phyloP scores from a whole-genome alignment of 768 basidiomycete genomes.

The Russula sp. region DNA sequence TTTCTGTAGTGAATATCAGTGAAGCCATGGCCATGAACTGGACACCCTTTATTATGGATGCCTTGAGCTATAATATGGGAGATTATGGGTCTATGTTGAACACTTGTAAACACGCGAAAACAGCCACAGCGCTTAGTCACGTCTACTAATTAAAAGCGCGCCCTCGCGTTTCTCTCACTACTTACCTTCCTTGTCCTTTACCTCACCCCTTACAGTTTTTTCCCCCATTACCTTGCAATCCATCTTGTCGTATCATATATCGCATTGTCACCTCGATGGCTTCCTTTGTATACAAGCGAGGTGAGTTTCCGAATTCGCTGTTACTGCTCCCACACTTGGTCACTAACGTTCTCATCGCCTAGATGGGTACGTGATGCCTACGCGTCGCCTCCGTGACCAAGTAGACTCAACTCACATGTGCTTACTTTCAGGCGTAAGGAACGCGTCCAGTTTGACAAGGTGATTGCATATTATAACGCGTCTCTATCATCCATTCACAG shows the following conservation, averaged over 20 bases:
- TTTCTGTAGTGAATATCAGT: not conserved
- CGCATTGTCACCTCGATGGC: conserved; percentile 4
- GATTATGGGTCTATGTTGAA: not conserved
- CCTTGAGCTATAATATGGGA: not conserved
- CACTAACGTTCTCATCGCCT: conserved; percentile 16
- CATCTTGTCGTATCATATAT: not conserved
- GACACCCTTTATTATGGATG: not conserved
- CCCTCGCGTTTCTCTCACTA: not conserved
- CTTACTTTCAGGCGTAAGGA: conserved; percentile 64
- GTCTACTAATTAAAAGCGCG: conserved; percentile 1
- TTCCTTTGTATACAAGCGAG: conserved; percentile 53
- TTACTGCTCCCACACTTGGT: not conserved
- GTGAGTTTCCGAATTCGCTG: conserved; percentile 29
- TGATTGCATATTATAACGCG: conserved; percentile 28
- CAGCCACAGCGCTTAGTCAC: conserved; percentile 17
- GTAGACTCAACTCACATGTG: conserved; percentile 17
- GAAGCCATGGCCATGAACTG: not conserved
- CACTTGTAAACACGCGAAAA: conserved; percentile 9
- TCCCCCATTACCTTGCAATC: not conserved
- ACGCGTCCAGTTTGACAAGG: conserved; percentile 91
- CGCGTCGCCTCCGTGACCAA: conserved; percentile 24
- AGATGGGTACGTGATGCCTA: conserved; percentile 43
- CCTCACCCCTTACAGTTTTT: not conserved
- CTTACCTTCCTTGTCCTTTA: not conserved
- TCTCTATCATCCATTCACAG: not conserved